These are phyloP conservation scores for Perkinsus chesapeaki DNA, from an alignment of 169 alveolate species.

Conservation along the genomic window DNA sequence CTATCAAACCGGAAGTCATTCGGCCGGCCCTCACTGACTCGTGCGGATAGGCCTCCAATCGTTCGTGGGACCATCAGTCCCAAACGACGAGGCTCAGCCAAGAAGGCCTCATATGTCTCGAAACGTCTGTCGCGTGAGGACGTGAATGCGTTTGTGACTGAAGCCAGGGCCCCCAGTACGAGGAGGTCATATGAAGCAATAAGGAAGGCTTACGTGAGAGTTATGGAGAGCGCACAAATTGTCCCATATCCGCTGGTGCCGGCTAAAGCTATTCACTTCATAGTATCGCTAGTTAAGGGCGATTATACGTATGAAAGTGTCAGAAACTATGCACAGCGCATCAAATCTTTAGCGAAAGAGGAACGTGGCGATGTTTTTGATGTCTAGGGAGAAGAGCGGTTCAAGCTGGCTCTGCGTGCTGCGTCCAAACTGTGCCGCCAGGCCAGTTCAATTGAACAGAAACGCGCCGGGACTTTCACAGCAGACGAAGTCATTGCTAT, in stretches of 20 bases:
- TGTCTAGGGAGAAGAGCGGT: not conserved
- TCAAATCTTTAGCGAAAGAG: not conserved
- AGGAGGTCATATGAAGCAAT: not conserved
- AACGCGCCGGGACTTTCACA: not conserved
- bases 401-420: not conserved
- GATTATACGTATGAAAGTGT: not conserved
- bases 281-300: not conserved
- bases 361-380: not conserved
- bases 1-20: too few species aligned
- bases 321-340: not conserved
- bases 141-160: not conserved
- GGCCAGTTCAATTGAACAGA: not conserved
- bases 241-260: not conserved
- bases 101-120: not conserved
- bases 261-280: not conserved
- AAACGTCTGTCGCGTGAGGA: not conserved
- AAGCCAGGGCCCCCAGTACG: not conserved
- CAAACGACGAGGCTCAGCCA: not conserved
- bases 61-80: not conserved
- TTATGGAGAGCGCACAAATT: not conserved
- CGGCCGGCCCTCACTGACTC: not conserved
- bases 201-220: not conserved
- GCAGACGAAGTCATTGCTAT: not conserved
- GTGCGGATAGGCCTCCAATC: not conserved
- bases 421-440: not conserved